Base-by-base conservation (phyloP, 371 early-diverging fungal species). In the Mortierella sp. region DNA sequence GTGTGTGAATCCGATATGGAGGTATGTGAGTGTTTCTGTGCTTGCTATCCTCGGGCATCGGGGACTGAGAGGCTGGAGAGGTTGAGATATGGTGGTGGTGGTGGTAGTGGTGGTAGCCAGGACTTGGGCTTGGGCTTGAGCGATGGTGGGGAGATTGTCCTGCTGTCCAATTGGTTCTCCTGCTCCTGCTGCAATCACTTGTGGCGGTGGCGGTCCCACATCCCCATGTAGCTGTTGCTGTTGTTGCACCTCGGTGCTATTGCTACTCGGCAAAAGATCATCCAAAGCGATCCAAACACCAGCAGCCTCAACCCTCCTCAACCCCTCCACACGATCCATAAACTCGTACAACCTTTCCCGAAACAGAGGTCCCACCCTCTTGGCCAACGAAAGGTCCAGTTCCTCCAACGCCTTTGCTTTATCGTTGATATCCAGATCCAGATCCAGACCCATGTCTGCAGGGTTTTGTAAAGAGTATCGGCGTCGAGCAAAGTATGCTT, bases 321-420 rank as follows among this genome's bases (percentile, higher is more conserved):
- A 37, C 5, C 31, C 31, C 21, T 26, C 72, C 2, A 64, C 67
- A 26, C 64, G 46, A 2, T n/a, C 61, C 73, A 83, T 74, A 34
- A 73, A 83, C 13, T 46, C 53, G 13, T 72, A 73, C 50, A 83
- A 24, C 21, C 70, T 57, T 3, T 55, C n/a, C 50, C 73, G 76
- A 6, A 76, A 50, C 28, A 83, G 10, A 6, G 50, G n/a, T 2
- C 72, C 24, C 2, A 61, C 53, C 3, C 75, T 67, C n/a, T 57
- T 69, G 5, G 82, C 72, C 75, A 80, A 61, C 21, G 84, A 83
- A 21, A 83, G 78, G 43, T 83, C 84, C 59, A 83, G 48, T 14
- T 31, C 31, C 48, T 83, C 70, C 72, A 83, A 50, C 2, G 64
- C 84, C 2, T 75, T 57, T 1, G 10, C 24, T 19, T 69, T 21